A percentile compares a stretch with the other conserved stretches of the same genome.
Conservation (phyloP, 768 basidiomycete genomes). For the Cyathus striatus region DNA sequence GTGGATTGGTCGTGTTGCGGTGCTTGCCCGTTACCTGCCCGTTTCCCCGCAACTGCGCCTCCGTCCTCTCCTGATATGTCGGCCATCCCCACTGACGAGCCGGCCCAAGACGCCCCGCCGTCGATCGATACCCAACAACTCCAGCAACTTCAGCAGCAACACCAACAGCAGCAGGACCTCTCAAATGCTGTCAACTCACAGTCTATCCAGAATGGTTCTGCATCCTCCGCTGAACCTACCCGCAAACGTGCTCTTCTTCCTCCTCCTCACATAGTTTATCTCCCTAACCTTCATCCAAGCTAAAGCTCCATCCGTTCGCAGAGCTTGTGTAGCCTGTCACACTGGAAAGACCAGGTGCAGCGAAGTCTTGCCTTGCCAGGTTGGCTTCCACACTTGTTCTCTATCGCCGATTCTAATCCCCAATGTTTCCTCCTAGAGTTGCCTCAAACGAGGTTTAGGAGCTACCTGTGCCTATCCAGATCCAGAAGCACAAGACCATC, state of each 20-base stretch:
- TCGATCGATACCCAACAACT: constrained; percentile 60
- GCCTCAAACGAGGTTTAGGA: constrained; percentile 76
- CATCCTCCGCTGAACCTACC: constrained; percentile 24
- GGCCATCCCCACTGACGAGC: constrained; percentile 70
- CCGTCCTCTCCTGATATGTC: constrained; percentile 57
- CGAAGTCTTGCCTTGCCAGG: constrained; percentile 80
- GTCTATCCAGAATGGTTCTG: constrained; percentile 20
- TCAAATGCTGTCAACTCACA: constrained; percentile 13
- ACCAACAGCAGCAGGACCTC: constrained; percentile 28
- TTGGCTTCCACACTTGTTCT: constrained; percentile 16
- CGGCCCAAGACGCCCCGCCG: constrained; percentile 45
- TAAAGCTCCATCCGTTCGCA: constrained; percentile 76
- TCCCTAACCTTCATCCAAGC: constrained; percentile 39
- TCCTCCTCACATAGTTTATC: constrained; percentile 9
- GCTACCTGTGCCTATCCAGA: constrained; percentile 72
- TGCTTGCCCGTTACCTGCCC: constrained; percentile 8
- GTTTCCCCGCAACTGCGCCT: constrained; percentile 13
- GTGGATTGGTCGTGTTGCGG: constrained; percentile 14
- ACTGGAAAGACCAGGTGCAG: constrained; percentile 81
- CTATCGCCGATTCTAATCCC: constrained; percentile 1
- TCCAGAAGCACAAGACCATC: constrained; percentile 55
- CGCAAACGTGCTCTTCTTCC: constrained; percentile 55
- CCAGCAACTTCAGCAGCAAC: constrained; percentile 44
- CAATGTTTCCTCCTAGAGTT: constrained; percentile 50
- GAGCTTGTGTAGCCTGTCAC: constrained; percentile 79